A percentile compares a stretch with the other conserved stretches of the same genome.
These are phyloP conservation scores for Curvularia sp. DNA, from an alignment of 2,329 filamentous ascomycete species.

Conservation along the genomic window DNA sequence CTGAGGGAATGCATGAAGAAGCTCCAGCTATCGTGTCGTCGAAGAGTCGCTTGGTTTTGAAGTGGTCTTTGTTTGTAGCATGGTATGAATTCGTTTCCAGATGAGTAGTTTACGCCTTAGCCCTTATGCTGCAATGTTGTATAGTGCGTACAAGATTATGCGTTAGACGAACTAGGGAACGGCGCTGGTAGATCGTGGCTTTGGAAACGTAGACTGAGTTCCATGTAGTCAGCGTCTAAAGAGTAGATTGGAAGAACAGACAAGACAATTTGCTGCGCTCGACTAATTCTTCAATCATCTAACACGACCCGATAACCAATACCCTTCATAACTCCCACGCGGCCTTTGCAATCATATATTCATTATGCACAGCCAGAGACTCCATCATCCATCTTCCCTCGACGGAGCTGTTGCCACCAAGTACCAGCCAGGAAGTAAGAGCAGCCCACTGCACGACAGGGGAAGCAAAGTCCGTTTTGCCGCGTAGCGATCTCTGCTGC, in stretches of 20 bases:
- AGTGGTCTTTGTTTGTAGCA: not conserved
- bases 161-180: not conserved
- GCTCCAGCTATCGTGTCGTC: not conserved
- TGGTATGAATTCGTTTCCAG: too few species aligned
- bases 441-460: constrained; percentile 34
- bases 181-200: not conserved
- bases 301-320: not conserved
- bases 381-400: constrained; percentile 25
- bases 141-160: not conserved
- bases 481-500: constrained; percentile 12
- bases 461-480: constrained; percentile 16
- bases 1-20: not conserved
- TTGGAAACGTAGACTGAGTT: not conserved
- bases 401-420: constrained; percentile 23
- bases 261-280: not conserved
- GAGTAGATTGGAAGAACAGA: not conserved
- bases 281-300: not conserved
- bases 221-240: not conserved
- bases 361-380: constrained; percentile 8
- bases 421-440: constrained; percentile 27
- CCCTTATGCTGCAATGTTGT: not conserved
- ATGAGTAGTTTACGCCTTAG: not conserved
- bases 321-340: constrained; percentile 7
- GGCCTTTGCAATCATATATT: constrained; percentile 5
- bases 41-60: not conserved